phyloP scores from a whole-genome alignment of 2,329 filamentous ascomycete species.

The Claviceps sp. region DNA sequence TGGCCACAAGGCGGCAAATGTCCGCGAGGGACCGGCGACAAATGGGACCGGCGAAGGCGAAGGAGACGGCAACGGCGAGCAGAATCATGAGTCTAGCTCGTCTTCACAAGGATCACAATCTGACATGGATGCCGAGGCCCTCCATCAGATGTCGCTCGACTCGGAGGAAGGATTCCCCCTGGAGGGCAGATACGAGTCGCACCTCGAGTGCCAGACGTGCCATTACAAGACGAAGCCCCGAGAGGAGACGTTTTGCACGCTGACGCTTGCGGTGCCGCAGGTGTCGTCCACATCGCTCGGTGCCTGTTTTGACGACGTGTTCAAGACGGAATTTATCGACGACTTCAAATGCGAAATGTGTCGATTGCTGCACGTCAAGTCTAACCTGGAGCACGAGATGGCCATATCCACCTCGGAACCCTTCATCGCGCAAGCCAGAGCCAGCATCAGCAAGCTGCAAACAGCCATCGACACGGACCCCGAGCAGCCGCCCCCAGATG shows the following conservation, averaged over 20 bases:
- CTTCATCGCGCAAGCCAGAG: slow-evolving; percentile 37
- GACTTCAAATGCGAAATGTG: slow-evolving; percentile 95
- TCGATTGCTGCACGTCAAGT: slow-evolving; percentile 66
- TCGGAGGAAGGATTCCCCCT: slow-evolving; percentile 72
- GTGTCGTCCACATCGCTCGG: slow-evolving; percentile 68
- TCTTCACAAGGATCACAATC: neutral
- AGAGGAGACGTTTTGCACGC: slow-evolving; percentile 74
- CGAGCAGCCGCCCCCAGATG: slow-evolving; percentile 58
- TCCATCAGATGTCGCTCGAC: slow-evolving; percentile 18
- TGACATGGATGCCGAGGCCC: neutral
- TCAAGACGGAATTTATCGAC: slow-evolving; percentile 92
- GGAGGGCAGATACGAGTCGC: slow-evolving; percentile 85
- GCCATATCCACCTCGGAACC: slow-evolving; percentile 37
- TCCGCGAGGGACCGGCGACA: neutral
- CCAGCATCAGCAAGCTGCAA: slow-evolving; percentile 52
- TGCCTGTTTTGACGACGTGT: slow-evolving; percentile 81
- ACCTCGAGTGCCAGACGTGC: slow-evolving; percentile 85
- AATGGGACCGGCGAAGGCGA: neutral
- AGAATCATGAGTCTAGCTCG: neutral
- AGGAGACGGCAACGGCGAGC: neutral
- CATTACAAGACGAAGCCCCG: slow-evolving; percentile 78
- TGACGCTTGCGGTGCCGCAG: slow-evolving; percentile 86
- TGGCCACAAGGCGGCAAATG: neutral
- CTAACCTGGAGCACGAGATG: slow-evolving; percentile 47
- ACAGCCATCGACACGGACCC: slow-evolving; percentile 66